Evolutionary conservation across 306 rosid species (phyloP).

Genomic region (Purshia tridentata): DNA sequence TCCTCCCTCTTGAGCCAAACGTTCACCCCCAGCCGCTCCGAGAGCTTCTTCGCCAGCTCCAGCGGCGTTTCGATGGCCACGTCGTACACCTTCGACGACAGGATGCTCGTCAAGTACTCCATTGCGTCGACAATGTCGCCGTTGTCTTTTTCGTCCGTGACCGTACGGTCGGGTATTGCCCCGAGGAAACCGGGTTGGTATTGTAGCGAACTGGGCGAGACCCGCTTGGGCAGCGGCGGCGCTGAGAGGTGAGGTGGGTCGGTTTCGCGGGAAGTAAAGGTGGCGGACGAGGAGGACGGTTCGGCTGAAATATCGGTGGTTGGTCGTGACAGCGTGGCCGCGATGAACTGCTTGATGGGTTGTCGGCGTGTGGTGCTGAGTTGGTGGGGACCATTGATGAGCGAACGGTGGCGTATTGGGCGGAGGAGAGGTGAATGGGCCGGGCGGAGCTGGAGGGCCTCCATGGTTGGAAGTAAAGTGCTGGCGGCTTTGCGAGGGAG

Average conservation of each 20-base stretch:
- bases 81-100: conserved; percentile 83
- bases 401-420: conserved; percentile 1
- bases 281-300: conserved; percentile 7
- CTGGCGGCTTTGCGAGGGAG: background rate
- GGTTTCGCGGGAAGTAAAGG: conserved; percentile 20
- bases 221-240: conserved; percentile 27
- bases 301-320: conserved; percentile 31
- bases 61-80: conserved; percentile 82
- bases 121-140: conserved; percentile 40
- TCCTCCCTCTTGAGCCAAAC: conserved; percentile 95
- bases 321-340: conserved; percentile 49
- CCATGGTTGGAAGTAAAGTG: conserved; percentile 39
- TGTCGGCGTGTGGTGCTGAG: background rate
- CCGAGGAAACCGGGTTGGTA: conserved; percentile 83
- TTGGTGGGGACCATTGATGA: conserved; percentile 3
- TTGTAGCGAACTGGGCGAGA: conserved; percentile 53
- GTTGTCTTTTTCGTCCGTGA: conserved; percentile 15
- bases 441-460: conserved; percentile 40
- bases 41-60: conserved; percentile 68
- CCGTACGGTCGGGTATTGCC: conserved; percentile 50
- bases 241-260: conserved; percentile 8
- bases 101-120: conserved; percentile 69
- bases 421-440: conserved; percentile 27
- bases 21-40: conserved; percentile 61
- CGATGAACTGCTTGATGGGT: conserved; percentile 22